Conservation (phyloP, 768 basidiomycete genomes). For the Sarcodon aspratus region DNA sequence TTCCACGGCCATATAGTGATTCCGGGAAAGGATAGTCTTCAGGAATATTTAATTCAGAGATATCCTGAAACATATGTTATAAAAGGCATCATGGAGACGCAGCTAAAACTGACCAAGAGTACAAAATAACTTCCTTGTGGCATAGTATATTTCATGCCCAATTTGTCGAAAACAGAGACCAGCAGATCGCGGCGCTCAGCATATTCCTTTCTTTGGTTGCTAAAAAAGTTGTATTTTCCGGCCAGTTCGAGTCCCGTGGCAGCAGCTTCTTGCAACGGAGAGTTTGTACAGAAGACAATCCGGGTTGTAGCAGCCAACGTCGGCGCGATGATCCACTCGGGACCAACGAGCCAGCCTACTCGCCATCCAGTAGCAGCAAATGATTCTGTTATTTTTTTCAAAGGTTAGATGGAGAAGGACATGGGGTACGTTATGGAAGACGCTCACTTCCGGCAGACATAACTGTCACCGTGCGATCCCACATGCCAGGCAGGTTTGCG, state of each 20-base stretch:
- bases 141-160: slow-evolving; percentile 77
- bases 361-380: slow-evolving; percentile 98
- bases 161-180: slow-evolving; percentile 63
- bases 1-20: slow-evolving; percentile 65
- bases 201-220: slow-evolving; percentile 67
- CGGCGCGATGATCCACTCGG: slow-evolving; percentile 69
- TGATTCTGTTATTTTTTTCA: slow-evolving; percentile 43
- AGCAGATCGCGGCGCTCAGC: slow-evolving; percentile 69
- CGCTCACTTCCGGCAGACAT: slow-evolving; percentile 84
- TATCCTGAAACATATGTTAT: slow-evolving; percentile 37
- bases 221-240: slow-evolving; percentile 61
- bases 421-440: slow-evolving; percentile 12
- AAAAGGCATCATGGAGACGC: background rate
- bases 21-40: slow-evolving; percentile 76
- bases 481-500: slow-evolving; percentile 94
- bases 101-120: slow-evolving; percentile 47
- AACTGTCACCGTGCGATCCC: slow-evolving; percentile 95
- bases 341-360: slow-evolving; percentile 92
- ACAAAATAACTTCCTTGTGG: slow-evolving; percentile 92
- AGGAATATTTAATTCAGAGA: slow-evolving; percentile 68
- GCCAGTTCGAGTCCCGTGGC: slow-evolving; percentile 85
- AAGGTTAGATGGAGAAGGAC: background rate
- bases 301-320: slow-evolving; percentile 87
- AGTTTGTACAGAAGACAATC: slow-evolving; percentile 92
- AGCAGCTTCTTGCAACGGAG: slow-evolving; percentile 89